phyloP scores from a whole-genome alignment of 352 stramenopile genomes.

The Phytophthora constricta region DNA sequence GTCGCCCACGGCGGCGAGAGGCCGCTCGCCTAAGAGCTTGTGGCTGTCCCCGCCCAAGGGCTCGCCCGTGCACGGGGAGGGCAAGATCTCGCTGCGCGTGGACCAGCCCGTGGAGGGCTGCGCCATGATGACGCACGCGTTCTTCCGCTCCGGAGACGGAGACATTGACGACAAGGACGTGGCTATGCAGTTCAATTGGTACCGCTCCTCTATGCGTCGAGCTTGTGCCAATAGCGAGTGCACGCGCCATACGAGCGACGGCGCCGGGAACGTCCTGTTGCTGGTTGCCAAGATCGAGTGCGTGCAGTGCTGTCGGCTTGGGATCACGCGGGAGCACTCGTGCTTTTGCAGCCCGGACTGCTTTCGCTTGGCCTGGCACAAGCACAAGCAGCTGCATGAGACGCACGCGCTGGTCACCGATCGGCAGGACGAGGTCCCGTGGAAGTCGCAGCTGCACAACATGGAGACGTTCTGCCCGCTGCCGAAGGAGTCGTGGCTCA shows the following conservation, averaged over 20 bases:
- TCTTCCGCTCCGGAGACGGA: constrained; percentile 72
- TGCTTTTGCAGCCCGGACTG: constrained; percentile 76
- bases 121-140: constrained; percentile 77
- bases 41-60: constrained; percentile 54
- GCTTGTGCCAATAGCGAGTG: constrained; percentile 73
- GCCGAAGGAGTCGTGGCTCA: constrained; percentile 61
- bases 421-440: constrained; percentile 39
- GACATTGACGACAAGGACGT: constrained; percentile 80
- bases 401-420: constrained; percentile 32
- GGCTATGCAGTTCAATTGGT: constrained; percentile 77
- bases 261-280: constrained; percentile 72
- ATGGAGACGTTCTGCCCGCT: constrained; percentile 63
- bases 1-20: constrained; percentile 21
- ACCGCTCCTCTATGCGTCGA: constrained; percentile 56
- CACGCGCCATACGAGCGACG: constrained; percentile 48
- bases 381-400: constrained; percentile 73
- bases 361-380: constrained; percentile 69
- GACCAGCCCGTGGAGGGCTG: constrained; percentile 78
- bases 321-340: constrained; percentile 70
- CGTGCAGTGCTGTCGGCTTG: constrained; percentile 67
- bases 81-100: constrained; percentile 76
- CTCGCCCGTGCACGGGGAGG: constrained; percentile 68
- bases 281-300: constrained; percentile 80
- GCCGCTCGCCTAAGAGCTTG: constrained; percentile 11
- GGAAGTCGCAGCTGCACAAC: constrained; percentile 69